Conservation (phyloP, 352 stramenopile species). For the Globisporangium rhizosaccharum region DNA sequence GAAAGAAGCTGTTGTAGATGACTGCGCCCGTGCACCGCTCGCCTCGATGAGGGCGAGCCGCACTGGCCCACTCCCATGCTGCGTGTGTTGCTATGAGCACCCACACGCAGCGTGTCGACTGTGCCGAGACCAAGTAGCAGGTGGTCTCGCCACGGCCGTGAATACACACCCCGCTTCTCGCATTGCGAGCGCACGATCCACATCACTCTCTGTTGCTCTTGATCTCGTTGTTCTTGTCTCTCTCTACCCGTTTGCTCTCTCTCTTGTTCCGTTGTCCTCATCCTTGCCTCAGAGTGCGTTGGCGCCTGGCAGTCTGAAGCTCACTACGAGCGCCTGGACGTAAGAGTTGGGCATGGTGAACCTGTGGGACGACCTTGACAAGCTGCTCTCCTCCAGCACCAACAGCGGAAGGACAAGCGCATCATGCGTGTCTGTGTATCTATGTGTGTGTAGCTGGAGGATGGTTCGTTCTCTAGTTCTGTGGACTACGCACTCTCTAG, state of each 20-base stretch:
- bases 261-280: not conserved
- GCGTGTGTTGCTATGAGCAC: not conserved
- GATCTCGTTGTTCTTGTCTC: not conserved
- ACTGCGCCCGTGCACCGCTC: slow-evolving; percentile 6
- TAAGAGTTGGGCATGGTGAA: too few relatives aligned
- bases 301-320: too few relatives aligned
- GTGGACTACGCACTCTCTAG: slow-evolving; percentile 5
- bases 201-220: not conserved
- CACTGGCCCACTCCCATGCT: slow-evolving; percentile 8
- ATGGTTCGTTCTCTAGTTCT: not conserved
- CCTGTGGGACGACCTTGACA: too few relatives aligned
- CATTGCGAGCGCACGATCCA: not conserved
- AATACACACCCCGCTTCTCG: slow-evolving; percentile 7
- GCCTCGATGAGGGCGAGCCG: not conserved
- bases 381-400: too few relatives aligned
- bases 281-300: not conserved
- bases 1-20: slow-evolving; percentile 11
- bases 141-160: slow-evolving; percentile 13
- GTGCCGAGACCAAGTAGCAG: slow-evolving; percentile 19
- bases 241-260: not conserved
- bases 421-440: not conserved
- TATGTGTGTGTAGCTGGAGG: not conserved
- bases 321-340: too few relatives aligned
- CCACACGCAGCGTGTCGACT: not conserved
- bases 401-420: not conserved